Conservation (phyloP, 495 filamentous ascomycete genomes). For the Lichina pygmaea region DNA sequence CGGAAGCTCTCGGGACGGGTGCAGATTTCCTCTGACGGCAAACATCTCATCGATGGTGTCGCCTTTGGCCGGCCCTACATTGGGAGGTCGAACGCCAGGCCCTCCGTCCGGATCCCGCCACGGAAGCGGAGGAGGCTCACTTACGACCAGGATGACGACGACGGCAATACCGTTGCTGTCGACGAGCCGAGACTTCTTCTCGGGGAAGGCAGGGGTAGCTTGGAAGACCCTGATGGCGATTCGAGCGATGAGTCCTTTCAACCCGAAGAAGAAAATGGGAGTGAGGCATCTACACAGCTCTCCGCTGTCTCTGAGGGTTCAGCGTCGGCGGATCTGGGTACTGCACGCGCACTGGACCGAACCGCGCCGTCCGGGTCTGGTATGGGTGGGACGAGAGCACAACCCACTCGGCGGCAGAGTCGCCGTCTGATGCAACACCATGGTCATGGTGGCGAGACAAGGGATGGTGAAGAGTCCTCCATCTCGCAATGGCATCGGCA, state of each 20-base stretch:
- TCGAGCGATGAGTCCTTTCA: slow-evolving; percentile 11
- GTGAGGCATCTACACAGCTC: too few species aligned
- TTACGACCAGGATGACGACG: slow-evolving; percentile 13
- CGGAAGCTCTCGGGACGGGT: slow-evolving; percentile 53
- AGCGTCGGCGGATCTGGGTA: too few species aligned
- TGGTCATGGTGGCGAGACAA: too few species aligned
- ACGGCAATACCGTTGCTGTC: slow-evolving; percentile 3
- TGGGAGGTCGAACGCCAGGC: slow-evolving; percentile 22
- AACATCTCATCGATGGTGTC: slow-evolving; percentile 69
- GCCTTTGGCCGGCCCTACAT: slow-evolving; percentile 58
- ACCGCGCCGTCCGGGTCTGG: too few species aligned
- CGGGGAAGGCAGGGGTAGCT: slow-evolving; percentile 11
- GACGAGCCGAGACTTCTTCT: not conserved
- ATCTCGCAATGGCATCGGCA: too few species aligned
- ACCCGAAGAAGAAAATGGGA: slow-evolving; percentile 7
- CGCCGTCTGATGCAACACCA: too few species aligned
- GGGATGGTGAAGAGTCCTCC: too few species aligned
- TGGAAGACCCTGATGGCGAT: slow-evolving; percentile 14
- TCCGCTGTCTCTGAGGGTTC: too few species aligned
- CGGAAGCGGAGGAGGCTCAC: slow-evolving; percentile 38
- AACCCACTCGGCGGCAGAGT: too few species aligned
- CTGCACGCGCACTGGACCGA: too few species aligned
- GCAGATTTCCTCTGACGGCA: slow-evolving; percentile 60
- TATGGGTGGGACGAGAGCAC: too few species aligned
- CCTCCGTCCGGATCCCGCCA: slow-evolving; percentile 46